A percentile compares a stretch with the other conserved stretches of the same genome.
phyloP scores from a whole-genome alignment of 1,139 yeast species.

The Yamadazyma taylorii region DNA sequence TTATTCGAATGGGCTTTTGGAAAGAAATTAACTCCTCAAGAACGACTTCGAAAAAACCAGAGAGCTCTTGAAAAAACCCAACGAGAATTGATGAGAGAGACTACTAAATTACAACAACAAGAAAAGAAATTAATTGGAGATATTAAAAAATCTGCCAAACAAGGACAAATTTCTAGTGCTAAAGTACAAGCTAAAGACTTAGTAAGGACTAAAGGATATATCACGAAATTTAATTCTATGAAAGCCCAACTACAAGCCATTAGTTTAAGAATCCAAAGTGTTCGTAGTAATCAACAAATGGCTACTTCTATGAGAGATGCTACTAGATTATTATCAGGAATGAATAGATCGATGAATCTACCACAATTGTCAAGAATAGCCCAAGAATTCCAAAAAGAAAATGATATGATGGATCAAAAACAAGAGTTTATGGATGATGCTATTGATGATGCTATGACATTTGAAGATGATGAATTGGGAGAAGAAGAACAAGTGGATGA shows the following conservation, averaged over 20 bases:
- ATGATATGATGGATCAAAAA: slow-evolving; percentile 96
- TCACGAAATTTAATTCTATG: slow-evolving; percentile 90
- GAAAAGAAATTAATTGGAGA: slow-evolving; percentile 85
- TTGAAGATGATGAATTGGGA: slow-evolving; percentile 62
- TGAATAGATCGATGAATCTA: slow-evolving; percentile 87
- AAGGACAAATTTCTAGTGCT: slow-evolving; percentile 84
- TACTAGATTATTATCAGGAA: slow-evolving; percentile 77
- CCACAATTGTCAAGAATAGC: slow-evolving; percentile 89
- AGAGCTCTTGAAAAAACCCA: slow-evolving; percentile 92
- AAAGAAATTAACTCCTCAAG: slow-evolving; percentile 90
- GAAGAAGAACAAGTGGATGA: slow-evolving; percentile 92
- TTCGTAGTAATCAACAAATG: slow-evolving; percentile 94
- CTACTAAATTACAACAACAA: slow-evolving; percentile 80
- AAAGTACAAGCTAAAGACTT: slow-evolving; percentile 95
- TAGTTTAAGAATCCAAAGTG: slow-evolving; percentile 83
- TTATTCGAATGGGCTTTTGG: slow-evolving; percentile 96
- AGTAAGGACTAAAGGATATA: slow-evolving; percentile 79
- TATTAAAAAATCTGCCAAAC: slow-evolving; percentile 87
- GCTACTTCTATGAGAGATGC: slow-evolving; percentile 94
- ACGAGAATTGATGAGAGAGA: slow-evolving; percentile 87
- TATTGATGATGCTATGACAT: slow-evolving; percentile 92
- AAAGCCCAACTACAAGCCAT: slow-evolving; percentile 95
- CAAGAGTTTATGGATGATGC: slow-evolving; percentile 99
- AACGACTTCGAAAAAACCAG: slow-evolving; percentile 90
- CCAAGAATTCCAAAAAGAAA: slow-evolving; percentile 92